Evolutionary conservation across 2,329 filamentous ascomycete genomes (phyloP).

Genomic region (Penicillium glabrum): DNA sequence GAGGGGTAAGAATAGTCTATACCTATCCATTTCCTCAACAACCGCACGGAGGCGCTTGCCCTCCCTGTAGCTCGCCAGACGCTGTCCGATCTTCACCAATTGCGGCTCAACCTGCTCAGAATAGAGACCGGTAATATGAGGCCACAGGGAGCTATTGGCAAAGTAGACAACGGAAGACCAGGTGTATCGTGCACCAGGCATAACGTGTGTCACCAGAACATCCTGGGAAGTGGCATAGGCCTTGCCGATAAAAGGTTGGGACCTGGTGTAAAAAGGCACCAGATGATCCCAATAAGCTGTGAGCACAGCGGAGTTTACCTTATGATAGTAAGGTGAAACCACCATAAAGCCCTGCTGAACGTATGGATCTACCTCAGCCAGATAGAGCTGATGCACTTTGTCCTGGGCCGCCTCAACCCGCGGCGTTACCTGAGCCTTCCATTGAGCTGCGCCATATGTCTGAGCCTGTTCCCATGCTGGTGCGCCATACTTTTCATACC

Average conservation of each 20-base stretch:
- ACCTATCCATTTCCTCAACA: slow-evolving; percentile 55
- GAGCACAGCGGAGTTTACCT: slow-evolving; percentile 61
- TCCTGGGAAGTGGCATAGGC: slow-evolving; percentile 66
- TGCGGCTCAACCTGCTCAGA: slow-evolving; percentile 94
- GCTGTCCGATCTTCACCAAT: slow-evolving; percentile 84
- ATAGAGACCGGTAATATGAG: slow-evolving; percentile 76
- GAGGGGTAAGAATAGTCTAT: background rate
- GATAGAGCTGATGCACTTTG: slow-evolving; percentile 65
- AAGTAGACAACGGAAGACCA: slow-evolving; percentile 71
- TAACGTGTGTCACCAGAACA: slow-evolving; percentile 66
- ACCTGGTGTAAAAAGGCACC: slow-evolving; percentile 72
- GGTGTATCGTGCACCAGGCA: slow-evolving; percentile 70
- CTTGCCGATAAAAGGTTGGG: slow-evolving; percentile 70
- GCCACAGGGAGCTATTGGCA: slow-evolving; percentile 75
- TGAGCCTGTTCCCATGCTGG: slow-evolving; percentile 69
- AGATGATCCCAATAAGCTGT: slow-evolving; percentile 53
- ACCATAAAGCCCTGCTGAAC: slow-evolving; percentile 61
- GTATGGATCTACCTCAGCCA: slow-evolving; percentile 70
- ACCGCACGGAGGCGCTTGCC: slow-evolving; percentile 63
- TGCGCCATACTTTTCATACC: slow-evolving; percentile 69
- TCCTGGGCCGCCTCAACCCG: slow-evolving; percentile 66
- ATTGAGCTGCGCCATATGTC: slow-evolving; percentile 67
- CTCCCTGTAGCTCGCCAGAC: slow-evolving; percentile 66
- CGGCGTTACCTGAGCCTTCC: slow-evolving; percentile 76
- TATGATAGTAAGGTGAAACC: slow-evolving; percentile 71